Conservation (phyloP, 805 yeast species). For the Ogataea nitratoaversa region DNA sequence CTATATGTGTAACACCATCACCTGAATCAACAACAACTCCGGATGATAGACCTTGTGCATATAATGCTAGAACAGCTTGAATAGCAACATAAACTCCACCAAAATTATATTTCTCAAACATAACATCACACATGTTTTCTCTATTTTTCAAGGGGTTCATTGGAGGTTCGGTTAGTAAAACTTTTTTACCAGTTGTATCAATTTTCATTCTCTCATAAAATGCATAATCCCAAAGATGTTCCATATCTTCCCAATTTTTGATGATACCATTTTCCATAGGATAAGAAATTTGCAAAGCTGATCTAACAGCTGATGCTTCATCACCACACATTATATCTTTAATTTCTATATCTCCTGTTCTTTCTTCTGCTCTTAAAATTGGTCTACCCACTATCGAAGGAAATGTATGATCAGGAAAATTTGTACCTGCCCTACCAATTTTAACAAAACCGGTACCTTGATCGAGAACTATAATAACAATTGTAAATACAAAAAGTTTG, state of each 20-base stretch:
- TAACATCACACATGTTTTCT: slow-evolving; percentile 85
- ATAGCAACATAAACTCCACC: slow-evolving; percentile 94
- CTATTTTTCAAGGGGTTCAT: slow-evolving; percentile 92
- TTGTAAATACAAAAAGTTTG: not conserved
- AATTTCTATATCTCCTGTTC: slow-evolving; percentile 70
- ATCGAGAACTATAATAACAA: slow-evolving; percentile 66
- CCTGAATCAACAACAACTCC: slow-evolving; percentile 99
- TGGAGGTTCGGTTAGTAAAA: slow-evolving; percentile 94
- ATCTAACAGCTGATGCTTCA: slow-evolving; percentile 88
- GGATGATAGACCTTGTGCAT: slow-evolving; percentile 93
- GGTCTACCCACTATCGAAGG: slow-evolving; percentile 98
- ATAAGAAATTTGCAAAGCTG: slow-evolving; percentile 86
- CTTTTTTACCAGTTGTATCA: slow-evolving; percentile 69
- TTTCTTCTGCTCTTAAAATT: slow-evolving; percentile 92
- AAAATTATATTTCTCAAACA: slow-evolving; percentile 87
- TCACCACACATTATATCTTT: slow-evolving; percentile 97
- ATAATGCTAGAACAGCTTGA: slow-evolving; percentile 96
- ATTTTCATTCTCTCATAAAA: slow-evolving; percentile 86
- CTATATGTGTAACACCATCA: slow-evolving; percentile 97
- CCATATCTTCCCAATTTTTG: slow-evolving; percentile 98
- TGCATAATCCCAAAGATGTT: slow-evolving; percentile 95
- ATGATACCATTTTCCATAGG: slow-evolving; percentile 99
- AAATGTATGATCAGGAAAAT: slow-evolving; percentile 94
- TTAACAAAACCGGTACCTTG: slow-evolving; percentile 99
- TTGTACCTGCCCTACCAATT: slow-evolving; percentile 94